Evolutionary conservation across 306 rosid species (phyloP).

Genomic region (Prunus kanzakura): DNA sequence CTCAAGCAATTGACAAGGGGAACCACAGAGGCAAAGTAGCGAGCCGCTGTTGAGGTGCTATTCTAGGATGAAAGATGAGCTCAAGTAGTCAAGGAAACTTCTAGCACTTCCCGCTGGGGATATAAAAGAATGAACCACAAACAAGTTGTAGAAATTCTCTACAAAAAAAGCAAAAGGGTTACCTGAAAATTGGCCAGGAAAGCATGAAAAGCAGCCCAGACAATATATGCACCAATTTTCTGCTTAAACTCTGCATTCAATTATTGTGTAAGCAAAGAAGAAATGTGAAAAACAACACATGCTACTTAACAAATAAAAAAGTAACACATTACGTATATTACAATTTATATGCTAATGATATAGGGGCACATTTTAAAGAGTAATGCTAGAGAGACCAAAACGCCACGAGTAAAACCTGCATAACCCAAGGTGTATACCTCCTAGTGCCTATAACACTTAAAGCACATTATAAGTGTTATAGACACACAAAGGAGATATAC

Average conservation of each 20-base stretch:
- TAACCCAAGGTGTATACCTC: no score
- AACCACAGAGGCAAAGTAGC: slow-evolving; percentile 86
- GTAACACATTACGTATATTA: no score
- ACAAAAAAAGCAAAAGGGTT: slow-evolving; percentile 13
- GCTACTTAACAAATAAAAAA: not conserved
- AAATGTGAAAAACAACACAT: not conserved
- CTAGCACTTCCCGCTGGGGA: not conserved
- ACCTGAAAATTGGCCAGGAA: slow-evolving; percentile 98
- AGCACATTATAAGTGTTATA: no score
- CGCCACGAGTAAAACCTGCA: no score
- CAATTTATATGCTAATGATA: not conserved
- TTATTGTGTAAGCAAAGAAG: not conserved
- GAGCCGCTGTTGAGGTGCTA: slow-evolving; percentile 79
- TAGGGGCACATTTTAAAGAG: not conserved
- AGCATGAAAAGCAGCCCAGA: slow-evolving; percentile 76
- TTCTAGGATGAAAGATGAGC: slow-evolving; percentile 56
- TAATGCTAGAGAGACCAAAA: not conserved
- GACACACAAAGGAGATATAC: no score
- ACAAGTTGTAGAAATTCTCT: not conserved
- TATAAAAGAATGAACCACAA: not conserved
- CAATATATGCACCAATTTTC: slow-evolving; percentile 82
- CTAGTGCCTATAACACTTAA: no score
- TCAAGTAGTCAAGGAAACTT: slow-evolving; percentile 20
- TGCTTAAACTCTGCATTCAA: slow-evolving; percentile 60
- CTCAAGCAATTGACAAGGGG: slow-evolving; percentile 78